Evolutionary conservation across 768 basidiomycete species (phyloP), one percentile per base, ranked within the genome.

Genomic region (Psilocybe azurescens): DNA sequence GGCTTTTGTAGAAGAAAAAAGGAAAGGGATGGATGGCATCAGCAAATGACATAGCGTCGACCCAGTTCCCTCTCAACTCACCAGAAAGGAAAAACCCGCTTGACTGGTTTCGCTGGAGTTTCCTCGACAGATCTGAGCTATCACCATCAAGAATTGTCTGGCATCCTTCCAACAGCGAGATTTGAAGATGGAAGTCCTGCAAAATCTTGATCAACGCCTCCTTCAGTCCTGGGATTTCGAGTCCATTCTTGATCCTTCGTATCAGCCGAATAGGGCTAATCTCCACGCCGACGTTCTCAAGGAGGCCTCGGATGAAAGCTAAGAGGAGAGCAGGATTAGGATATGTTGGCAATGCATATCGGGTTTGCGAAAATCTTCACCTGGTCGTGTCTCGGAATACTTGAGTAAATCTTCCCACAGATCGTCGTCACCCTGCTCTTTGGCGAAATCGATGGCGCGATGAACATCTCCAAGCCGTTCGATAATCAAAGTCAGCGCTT

Each of bases 261-360:
- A 99, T 97, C 56, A 99, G 82, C 1, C 95, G 87, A 59, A 99
- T 90, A 3, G 97, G 97, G 70, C 96, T 91, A 68, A 99, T 97
- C 68, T 98, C 95, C 1, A 95, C 89, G 24, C 97, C 96, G 50
- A 98, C 94, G 64, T 97, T 97, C 78, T 99, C 96, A 3, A 99
- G 81, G 3, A 99, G 78, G 7, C 93, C 96, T 2, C 95, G 90
- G 47, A 99, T 99, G 79, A 99, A 99, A 0, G 89, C 94, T 94
- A 69, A 2, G 14, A 49, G 60, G 65, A n/a, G 39, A 28, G 9
- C 48, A 5, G 29, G 9, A 10, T 51, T n/a, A 49, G 32, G 41
- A 62, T 46, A 6, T 24, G n/a, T 2, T 29, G n/a, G 24, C 24
- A 3, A 41, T 46, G 8, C 48, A 51, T n/a, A 53, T 20, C 3